Percentiles rank a stretch among this genome's conserved stretches.
Evolutionary conservation across 2,329 filamentous ascomycete species (phyloP).

Genomic region (Aspergillus sp.): DNA sequence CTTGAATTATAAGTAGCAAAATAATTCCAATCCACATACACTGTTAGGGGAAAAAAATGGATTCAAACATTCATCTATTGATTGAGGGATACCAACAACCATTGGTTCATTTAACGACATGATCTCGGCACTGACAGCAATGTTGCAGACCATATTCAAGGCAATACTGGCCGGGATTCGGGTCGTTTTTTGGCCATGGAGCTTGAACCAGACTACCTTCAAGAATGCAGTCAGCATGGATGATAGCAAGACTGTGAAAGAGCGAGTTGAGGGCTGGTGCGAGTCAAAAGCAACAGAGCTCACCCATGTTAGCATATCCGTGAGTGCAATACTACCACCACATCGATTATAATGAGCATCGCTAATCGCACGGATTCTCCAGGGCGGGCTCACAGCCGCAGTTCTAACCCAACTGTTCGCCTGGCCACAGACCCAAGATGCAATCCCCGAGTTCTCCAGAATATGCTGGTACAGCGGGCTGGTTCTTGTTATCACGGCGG

Average conservation of each 20-base stretch:
- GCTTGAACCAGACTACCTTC: neutral
- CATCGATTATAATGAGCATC: neutral
- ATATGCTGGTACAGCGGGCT: neutral
- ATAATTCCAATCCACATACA: no score
- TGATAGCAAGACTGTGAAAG: neutral
- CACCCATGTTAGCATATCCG: neutral
- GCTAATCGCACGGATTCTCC: neutral
- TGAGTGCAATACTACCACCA: neutral
- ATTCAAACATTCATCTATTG: no score
- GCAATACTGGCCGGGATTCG: neutral
- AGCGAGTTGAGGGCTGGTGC: neutral
- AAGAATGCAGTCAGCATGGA: neutral
- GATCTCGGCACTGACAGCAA: neutral
- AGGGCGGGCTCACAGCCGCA: neutral
- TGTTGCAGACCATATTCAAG: neutral
- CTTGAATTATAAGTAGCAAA: neutral
- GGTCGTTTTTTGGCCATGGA: neutral
- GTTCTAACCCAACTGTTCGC: neutral
- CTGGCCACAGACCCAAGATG: neutral
- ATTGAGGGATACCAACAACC: no score
- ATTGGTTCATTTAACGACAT: neutral
- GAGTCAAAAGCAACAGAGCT: neutral
- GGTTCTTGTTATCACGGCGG: neutral
- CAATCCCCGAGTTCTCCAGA: neutral
- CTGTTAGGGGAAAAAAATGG: no score